These are phyloP conservation scores for Ophiobolus disseminans DNA, from an alignment of 2,329 filamentous ascomycete genomes.

Conservation along the genomic window DNA sequence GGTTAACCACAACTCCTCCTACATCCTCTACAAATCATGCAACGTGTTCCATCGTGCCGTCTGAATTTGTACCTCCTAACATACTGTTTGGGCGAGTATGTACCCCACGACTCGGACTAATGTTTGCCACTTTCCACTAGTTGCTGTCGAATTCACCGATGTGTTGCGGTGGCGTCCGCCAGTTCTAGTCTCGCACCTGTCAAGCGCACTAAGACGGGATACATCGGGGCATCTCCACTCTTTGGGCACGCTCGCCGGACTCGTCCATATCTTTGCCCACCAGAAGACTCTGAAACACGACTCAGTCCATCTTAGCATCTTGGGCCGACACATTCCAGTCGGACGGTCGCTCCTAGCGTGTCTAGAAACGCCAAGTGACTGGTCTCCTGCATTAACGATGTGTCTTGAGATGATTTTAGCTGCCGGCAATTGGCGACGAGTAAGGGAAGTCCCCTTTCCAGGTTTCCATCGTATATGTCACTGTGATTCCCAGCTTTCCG, in stretches of 20 bases:
- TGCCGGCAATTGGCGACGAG: too few relatives aligned
- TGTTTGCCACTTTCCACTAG: too few relatives aligned
- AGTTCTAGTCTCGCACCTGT: background rate
- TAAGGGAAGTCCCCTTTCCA: background rate
- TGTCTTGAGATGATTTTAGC: background rate
- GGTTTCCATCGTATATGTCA: background rate
- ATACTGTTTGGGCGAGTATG: too few relatives aligned
- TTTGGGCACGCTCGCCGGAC: background rate
- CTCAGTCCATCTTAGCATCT: background rate
- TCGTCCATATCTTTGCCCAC: background rate
- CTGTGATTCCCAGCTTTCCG: background rate
- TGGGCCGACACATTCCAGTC: background rate
- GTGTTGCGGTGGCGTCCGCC: constrained; percentile 9
- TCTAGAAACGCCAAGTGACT: background rate
- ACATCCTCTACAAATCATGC: too few relatives aligned
- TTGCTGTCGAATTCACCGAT: too few relatives aligned
- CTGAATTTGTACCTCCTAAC: too few relatives aligned
- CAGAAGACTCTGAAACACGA: background rate
- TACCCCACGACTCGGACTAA: too few relatives aligned
- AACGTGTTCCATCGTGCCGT: too few relatives aligned
- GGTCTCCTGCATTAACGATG: background rate
- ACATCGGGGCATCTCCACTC: background rate
- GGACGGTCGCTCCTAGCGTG: background rate
- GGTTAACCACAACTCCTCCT: too few relatives aligned
- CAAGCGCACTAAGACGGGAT: background rate